Evolutionary conservation across 139 green algal genomes (phyloP).

Genomic region (Chlamydomonas schloesseri): DNA sequence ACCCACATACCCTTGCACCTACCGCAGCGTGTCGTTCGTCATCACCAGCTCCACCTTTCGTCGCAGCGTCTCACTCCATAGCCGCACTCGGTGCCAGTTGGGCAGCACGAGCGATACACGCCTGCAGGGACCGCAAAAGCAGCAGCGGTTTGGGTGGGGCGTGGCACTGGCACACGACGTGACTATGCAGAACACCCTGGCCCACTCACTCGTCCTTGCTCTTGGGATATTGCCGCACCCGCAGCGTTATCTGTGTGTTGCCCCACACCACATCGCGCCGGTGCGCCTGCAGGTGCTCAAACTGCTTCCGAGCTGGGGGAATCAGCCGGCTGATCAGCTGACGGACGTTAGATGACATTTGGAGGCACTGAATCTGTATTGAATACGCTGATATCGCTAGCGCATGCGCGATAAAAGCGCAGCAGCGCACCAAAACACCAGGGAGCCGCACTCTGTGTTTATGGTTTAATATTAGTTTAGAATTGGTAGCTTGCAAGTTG

Average conservation of each 20-base stretch:
- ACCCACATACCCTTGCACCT: not conserved
- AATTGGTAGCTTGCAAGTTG: no score
- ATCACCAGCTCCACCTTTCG: slow-evolving; percentile 75
- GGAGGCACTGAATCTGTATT: no score
- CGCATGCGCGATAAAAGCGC: no score
- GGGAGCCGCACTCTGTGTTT: no score
- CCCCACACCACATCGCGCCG: slow-evolving; percentile 16
- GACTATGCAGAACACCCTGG: not conserved
- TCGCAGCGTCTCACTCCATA: slow-evolving; percentile 83
- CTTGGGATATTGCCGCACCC: slow-evolving; percentile 23
- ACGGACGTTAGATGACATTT: not conserved
- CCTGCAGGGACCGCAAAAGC: not conserved
- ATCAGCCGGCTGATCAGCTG: slow-evolving; percentile 12
- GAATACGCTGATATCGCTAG: no score
- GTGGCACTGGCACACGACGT: no score
- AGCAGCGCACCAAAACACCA: no score
- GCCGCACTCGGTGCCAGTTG: slow-evolving; percentile 80
- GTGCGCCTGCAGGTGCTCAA: not conserved
- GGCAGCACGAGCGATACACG: slow-evolving; percentile 66
- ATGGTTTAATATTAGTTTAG: no score
- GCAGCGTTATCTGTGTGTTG: slow-evolving; percentile 10
- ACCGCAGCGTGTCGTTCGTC: slow-evolving; percentile 83
- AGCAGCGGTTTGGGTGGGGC: no score
- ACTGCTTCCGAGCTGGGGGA: not conserved
- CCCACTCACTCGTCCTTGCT: slow-evolving; percentile 41